Evolutionary conservation across 768 basidiomycete species (phyloP).

Genomic region (Russula sp.): DNA sequence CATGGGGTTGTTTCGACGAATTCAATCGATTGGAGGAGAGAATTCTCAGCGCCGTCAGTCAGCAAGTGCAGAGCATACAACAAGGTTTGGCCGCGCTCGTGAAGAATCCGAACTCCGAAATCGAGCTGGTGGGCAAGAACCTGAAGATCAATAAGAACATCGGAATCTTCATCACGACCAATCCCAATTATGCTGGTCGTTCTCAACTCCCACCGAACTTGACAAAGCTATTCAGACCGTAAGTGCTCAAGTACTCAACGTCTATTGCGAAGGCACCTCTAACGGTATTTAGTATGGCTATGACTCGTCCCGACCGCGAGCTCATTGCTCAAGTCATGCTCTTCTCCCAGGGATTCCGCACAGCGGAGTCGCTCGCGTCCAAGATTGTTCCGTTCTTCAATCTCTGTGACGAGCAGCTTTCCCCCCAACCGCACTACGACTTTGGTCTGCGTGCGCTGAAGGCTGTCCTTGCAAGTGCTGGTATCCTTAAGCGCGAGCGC

Average conservation of each 20-base stretch:
- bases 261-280: neutral
- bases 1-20: slow-evolving; percentile 98
- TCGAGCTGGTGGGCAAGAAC: slow-evolving; percentile 93
- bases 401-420: slow-evolving; percentile 95
- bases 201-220: slow-evolving; percentile 85
- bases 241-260: slow-evolving; percentile 42
- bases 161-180: slow-evolving; percentile 99
- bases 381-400: slow-evolving; percentile 99
- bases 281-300: slow-evolving; percentile 73
- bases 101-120: slow-evolving; percentile 84
- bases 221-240: slow-evolving; percentile 93
- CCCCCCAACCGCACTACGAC: slow-evolving; percentile 97
- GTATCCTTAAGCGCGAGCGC: slow-evolving; percentile 94
- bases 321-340: slow-evolving; percentile 99
- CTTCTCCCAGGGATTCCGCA: slow-evolving; percentile 98
- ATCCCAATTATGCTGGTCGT: slow-evolving; percentile 97
- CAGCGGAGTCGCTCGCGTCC: slow-evolving; percentile 94
- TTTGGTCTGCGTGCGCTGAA: slow-evolving; percentile 97
- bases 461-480: slow-evolving; percentile 93
- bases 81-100: slow-evolving; percentile 84
- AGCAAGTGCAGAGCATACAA: slow-evolving; percentile 98
- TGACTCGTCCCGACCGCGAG: slow-evolving; percentile 97
- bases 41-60: slow-evolving; percentile 95
- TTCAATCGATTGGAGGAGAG: slow-evolving; percentile 98
- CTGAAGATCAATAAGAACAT: slow-evolving; percentile 93